Conservation (phyloP, 371 early-diverging fungal species). For the Haplosporangium sp. region DNA sequence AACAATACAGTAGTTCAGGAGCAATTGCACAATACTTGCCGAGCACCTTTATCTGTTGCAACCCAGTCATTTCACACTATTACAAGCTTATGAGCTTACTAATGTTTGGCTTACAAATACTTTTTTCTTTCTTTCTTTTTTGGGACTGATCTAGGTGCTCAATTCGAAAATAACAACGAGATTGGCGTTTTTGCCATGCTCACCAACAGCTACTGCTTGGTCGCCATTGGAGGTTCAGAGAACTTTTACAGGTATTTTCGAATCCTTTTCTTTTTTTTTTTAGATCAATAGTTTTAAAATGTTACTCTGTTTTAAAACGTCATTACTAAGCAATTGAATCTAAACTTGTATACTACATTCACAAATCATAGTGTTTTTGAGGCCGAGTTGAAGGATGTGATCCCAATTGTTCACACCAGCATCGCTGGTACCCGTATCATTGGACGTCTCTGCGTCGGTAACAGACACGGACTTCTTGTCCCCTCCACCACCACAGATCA, state of each 20-base stretch:
- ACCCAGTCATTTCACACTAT: not conserved
- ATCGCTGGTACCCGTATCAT: slow-evolving; percentile 99
- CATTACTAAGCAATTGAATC: slow-evolving; percentile 5
- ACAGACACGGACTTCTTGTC: slow-evolving; percentile 97
- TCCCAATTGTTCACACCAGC: slow-evolving; percentile 99
- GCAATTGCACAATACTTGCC: not conserved
- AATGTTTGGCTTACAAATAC: not conserved
- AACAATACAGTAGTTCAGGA: too few relatives aligned
- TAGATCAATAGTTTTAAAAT: not conserved
- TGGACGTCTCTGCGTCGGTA: slow-evolving; percentile 96
- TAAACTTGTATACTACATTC: not conserved
- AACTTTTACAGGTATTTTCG: slow-evolving; percentile 91
- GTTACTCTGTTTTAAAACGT: not conserved
- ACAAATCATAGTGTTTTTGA: slow-evolving; percentile 86
- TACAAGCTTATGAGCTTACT: not conserved
- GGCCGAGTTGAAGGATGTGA: slow-evolving; percentile 93
- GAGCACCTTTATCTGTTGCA: not conserved
- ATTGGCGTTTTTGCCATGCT: slow-evolving; percentile 98
- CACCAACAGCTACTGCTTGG: slow-evolving; percentile 99
- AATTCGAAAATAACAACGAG: slow-evolving; percentile 99
- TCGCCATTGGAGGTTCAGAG: slow-evolving; percentile 98
- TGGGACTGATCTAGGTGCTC: slow-evolving; percentile 72
- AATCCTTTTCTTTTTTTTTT: slow-evolving; percentile 16
- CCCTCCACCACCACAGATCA: slow-evolving; percentile 99
- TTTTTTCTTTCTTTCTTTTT: slow-evolving; percentile 4